Conservation (phyloP, 305 asterid genomes). For the Fraxinus greggii region DNA sequence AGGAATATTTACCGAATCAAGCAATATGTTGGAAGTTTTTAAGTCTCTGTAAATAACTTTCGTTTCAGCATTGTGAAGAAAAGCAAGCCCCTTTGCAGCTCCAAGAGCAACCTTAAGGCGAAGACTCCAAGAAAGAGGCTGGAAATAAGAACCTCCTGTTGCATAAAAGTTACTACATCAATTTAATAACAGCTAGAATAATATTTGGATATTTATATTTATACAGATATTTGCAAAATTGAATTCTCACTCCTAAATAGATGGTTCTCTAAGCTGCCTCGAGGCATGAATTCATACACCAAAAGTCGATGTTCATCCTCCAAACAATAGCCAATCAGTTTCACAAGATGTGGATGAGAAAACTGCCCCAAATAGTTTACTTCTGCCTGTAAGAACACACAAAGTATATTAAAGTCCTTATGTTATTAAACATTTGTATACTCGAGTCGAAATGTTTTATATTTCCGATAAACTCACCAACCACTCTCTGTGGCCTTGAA, state of each 20-base stretch:
- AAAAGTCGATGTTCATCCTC: constrained; percentile 22
- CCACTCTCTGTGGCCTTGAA: constrained; percentile 6
- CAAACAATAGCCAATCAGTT: constrained; percentile 19
- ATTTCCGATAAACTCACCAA: neutral
- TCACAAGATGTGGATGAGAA: constrained; percentile 16
- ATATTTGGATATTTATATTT: neutral
- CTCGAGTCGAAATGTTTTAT: neutral
- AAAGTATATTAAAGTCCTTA: neutral
- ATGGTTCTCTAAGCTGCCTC: constrained; percentile 20
- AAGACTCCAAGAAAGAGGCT: constrained; percentile 18
- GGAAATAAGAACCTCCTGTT: constrained; percentile 12
- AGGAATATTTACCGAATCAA: constrained; percentile 8
- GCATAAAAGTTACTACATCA: neutral
- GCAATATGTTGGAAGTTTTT: constrained; percentile 15
- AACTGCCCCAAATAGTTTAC: constrained; percentile 20
- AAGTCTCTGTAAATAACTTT: constrained; percentile 22
- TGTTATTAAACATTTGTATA: neutral
- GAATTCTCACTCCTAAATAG: constrained; percentile 15
- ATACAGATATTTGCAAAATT: neutral
- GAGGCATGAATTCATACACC: constrained; percentile 24
- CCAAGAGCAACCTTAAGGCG: constrained; percentile 23
- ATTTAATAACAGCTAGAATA: neutral
- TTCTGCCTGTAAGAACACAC: constrained; percentile 4
- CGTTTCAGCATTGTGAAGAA: constrained; percentile 15
- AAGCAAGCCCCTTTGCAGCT: constrained; percentile 14